Percentiles rank a stretch among this genome's conserved stretches.
phyloP scores from a whole-genome alignment of 176 grass and related monocot species.

The Pharus latifolius region DNA sequence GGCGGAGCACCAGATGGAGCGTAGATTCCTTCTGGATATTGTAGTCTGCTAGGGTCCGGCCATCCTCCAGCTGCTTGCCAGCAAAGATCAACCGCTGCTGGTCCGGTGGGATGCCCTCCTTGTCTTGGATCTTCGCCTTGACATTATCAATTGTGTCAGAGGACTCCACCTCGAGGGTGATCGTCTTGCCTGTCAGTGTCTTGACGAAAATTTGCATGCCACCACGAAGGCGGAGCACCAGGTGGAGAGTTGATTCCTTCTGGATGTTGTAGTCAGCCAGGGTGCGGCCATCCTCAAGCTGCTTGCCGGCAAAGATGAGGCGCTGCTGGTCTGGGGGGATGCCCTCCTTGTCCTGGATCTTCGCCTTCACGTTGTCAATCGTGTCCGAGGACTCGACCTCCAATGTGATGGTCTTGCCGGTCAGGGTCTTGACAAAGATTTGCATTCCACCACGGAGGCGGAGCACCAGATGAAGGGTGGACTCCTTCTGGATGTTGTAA shows the following conservation, averaged over 20 bases:
- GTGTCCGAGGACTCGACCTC: constrained; percentile 45
- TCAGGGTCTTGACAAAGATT: constrained; percentile 43
- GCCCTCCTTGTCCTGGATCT: constrained; percentile 79
- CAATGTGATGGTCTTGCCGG: constrained; percentile 36
- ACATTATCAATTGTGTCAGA: constrained; percentile 64
- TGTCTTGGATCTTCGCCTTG: constrained; percentile 78
- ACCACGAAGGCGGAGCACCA: constrained; percentile 43
- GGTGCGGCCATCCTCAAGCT: constrained; percentile 55
- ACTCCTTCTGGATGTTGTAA: constrained; percentile 62
- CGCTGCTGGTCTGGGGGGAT: constrained; percentile 65
- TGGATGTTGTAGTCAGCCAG: constrained; percentile 66
- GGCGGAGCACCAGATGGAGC: constrained; percentile 43
- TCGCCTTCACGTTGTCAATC: constrained; percentile 51
- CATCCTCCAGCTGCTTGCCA: constrained; percentile 53
- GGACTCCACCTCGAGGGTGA: constrained; percentile 30
- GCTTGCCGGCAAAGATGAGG: constrained; percentile 40
- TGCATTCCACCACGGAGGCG: constrained; percentile 36
- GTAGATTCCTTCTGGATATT: constrained; percentile 74
- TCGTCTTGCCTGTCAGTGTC: constrained; percentile 45
- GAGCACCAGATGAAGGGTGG: constrained; percentile 26
- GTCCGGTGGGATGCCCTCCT: constrained; percentile 65
- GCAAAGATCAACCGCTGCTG: constrained; percentile 49
- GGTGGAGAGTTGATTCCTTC: constrained; percentile 60
- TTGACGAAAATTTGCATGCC: constrained; percentile 70
- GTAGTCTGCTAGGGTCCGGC: constrained; percentile 37